Conservation (phyloP, 495 filamentous ascomycete genomes). For the Xanthoparmelia taractica region DNA sequence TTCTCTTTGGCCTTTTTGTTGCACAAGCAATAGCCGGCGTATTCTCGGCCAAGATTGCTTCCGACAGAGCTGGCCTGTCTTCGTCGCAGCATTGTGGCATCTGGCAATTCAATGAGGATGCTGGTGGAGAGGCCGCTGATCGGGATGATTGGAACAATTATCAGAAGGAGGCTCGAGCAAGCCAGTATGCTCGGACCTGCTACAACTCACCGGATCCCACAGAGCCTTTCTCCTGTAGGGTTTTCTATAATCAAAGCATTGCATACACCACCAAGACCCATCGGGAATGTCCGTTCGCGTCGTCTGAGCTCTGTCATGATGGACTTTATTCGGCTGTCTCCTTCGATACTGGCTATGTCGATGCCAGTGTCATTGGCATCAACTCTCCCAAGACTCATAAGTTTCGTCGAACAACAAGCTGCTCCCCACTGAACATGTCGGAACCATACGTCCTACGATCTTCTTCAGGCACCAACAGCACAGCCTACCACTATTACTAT, state of each 20-base stretch:
- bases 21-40: conserved; percentile 6
- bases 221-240: conserved; percentile 14
- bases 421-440: conserved; percentile 26
- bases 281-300: conserved; percentile 23
- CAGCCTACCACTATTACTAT: conserved; percentile 23
- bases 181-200: conserved; percentile 26
- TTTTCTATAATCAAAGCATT: conserved; percentile 27
- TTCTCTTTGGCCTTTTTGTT: conserved; percentile 14
- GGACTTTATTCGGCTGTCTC: conserved; percentile 19
- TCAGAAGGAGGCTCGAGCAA: conserved; percentile 20
- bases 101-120: conserved; percentile 20
- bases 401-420: conserved; percentile 24
- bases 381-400: conserved; percentile 17
- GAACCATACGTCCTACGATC: conserved; percentile 10
- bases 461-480: conserved; percentile 11
- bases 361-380: conserved; percentile 25
- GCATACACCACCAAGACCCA: conserved; percentile 9
- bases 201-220: conserved; percentile 11
- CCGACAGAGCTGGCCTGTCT: conserved; percentile 14
- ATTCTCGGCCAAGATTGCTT: conserved; percentile 19
- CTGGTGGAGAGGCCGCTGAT: conserved; percentile 20
- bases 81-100: conserved; percentile 24
- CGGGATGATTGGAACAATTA: conserved; percentile 20
- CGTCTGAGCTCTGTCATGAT: conserved; percentile 17
- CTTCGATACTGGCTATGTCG: conserved; percentile 23